phyloP scores from a whole-genome alignment of 2,329 filamentous ascomycete species.

The Alternaria alternata region DNA sequence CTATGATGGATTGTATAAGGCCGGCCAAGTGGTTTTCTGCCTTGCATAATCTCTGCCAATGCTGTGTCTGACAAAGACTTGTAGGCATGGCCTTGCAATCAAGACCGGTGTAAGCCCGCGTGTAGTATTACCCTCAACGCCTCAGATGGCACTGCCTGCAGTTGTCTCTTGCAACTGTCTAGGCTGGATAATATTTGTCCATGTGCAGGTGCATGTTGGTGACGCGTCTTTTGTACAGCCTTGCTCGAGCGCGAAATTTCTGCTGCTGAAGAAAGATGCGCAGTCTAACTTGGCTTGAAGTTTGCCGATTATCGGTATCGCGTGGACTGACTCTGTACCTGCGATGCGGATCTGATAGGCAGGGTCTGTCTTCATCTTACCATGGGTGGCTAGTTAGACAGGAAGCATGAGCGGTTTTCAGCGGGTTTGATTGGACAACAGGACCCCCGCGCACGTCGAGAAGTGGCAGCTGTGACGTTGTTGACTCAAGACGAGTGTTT shows the following conservation, averaged over 20 bases:
- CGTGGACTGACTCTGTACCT: neutral
- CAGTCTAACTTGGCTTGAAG: conserved; percentile 9
- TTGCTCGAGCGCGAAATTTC: neutral
- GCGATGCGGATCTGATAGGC: conserved; percentile 6
- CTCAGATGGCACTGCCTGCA: neutral
- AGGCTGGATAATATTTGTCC: neutral
- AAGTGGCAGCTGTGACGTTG: conserved; percentile 27
- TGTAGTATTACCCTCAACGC: conserved; percentile 1
- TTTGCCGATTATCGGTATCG: conserved; percentile 5
- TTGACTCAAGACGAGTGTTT: conserved; percentile 16
- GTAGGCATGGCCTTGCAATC: conserved; percentile 1
- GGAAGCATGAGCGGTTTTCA: neutral
- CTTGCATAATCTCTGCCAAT: conserved; percentile 1
- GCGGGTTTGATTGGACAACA: conserved; percentile 13
- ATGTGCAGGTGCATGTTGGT: neutral
- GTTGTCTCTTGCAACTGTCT: neutral
- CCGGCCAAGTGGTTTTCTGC: conserved; percentile 12
- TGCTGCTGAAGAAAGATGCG: conserved; percentile 5
- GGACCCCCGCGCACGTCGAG: conserved; percentile 13
- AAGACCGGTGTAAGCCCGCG: conserved; percentile 10
- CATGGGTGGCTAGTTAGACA: conserved; percentile 8
- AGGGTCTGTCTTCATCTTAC: conserved; percentile 2
- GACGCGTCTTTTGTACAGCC: conserved; percentile 9
- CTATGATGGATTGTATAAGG: conserved; percentile 6
- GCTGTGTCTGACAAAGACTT: neutral